These are phyloP conservation scores for Paramecium biaurelia DNA, from an alignment of 73 alveolate genomes.

Conservation along the genomic window DNA sequence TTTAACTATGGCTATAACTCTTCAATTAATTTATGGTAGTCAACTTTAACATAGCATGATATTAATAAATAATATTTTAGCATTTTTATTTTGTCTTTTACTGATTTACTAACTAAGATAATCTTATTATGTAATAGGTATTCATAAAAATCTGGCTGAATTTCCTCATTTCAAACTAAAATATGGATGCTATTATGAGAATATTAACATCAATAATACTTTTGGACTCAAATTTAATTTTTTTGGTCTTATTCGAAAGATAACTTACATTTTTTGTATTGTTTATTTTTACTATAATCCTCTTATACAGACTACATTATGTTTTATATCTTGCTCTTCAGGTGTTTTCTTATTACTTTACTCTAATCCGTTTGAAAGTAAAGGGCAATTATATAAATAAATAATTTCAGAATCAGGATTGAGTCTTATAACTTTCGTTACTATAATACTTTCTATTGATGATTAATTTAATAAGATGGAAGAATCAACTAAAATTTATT, in stretches of 20 bases:
- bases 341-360: neutral
- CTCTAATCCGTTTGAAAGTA: constrained; percentile 21
- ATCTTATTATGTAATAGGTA: neutral
- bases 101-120: neutral
- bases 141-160: neutral
- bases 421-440: neutral
- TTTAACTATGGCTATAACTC: neutral
- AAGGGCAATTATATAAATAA: neutral
- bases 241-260: neutral
- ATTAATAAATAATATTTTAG: neutral
- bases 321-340: neutral
- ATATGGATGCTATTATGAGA: constrained; percentile 10
- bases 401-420: neutral
- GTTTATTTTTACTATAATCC: neutral
- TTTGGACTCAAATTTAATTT: neutral
- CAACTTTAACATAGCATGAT: neutral
- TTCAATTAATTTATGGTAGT: neutral
- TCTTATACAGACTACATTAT: neutral
- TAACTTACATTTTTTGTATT: neutral
- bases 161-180: neutral
- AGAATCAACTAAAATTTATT: neutral
- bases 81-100: neutral
- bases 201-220: neutral
- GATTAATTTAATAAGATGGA: neutral
- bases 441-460: neutral